Percentiles rank a stretch among this genome's conserved stretches.
Evolutionary conservation across 2,329 filamentous ascomycete species (phyloP).

Genomic region (Fusarium veterinarium): DNA sequence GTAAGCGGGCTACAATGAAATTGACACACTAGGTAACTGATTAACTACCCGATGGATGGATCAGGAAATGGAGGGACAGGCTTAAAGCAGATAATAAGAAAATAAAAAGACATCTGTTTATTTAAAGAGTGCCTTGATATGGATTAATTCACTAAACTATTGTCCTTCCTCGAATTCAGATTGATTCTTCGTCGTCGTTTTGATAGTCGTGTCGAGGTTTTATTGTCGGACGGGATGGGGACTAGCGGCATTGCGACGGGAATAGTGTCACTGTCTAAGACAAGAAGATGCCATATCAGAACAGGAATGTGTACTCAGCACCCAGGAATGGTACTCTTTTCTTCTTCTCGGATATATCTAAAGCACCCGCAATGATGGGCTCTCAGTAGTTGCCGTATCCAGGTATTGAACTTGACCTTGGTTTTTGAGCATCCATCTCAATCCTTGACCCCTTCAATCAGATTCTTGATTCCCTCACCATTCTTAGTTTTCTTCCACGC

Average conservation of each 20-base stretch:
- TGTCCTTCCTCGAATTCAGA: neutral
- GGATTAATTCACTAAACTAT: neutral
- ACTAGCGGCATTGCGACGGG: neutral
- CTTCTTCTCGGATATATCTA: neutral
- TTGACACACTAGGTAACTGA: neutral
- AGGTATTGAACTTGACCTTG: neutral
- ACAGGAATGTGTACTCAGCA: neutral
- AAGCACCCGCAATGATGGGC: too few species aligned
- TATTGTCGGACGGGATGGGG: neutral
- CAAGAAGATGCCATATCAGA: neutral
- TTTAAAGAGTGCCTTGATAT: too few species aligned
- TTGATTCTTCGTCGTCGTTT: neutral
- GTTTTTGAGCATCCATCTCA: neutral
- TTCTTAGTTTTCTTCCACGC: slow-evolving; percentile 89
- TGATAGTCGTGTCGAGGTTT: neutral
- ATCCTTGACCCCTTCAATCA: slow-evolving; percentile 57
- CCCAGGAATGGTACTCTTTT: neutral
- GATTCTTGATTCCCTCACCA: slow-evolving; percentile 78
- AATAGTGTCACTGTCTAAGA: neutral
- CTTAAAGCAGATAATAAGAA: neutral
- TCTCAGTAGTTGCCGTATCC: neutral
- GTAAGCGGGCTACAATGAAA: neutral
- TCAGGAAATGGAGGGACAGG: too few species aligned
- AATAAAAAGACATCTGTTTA: too few species aligned
- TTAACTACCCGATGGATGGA: neutral